Conservation (phyloP, 495 filamentous ascomycete genomes). For the Beverwykella pulmonaria region DNA sequence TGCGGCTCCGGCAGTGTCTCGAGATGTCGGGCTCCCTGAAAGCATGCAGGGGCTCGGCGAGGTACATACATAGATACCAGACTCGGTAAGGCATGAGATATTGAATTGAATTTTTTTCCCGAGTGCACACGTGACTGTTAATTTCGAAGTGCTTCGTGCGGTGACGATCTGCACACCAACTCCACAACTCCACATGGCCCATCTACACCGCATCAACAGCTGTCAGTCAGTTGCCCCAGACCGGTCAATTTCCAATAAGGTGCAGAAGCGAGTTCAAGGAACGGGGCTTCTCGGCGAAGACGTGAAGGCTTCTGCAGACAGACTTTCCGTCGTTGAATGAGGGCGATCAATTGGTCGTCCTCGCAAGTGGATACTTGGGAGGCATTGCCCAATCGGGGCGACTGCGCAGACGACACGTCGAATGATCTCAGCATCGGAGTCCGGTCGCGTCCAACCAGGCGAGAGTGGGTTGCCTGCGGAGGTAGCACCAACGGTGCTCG, state of each 20-base stretch:
- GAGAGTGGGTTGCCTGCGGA: not conserved
- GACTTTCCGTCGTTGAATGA: not conserved
- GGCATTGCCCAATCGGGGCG: constrained; percentile 17
- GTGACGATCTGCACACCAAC: not conserved
- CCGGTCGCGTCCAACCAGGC: not conserved
- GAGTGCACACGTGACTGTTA: not conserved
- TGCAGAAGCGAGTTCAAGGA: not conserved
- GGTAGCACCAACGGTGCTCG: not conserved
- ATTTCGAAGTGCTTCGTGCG: not conserved
- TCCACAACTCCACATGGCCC: not conserved
- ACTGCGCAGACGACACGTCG: constrained; percentile 8
- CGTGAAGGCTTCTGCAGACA: not conserved
- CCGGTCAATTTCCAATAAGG: not conserved
- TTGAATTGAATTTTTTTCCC: not conserved
- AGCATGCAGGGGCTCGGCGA: not conserved
- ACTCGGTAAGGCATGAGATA: not conserved
- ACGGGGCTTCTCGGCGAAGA: not conserved
- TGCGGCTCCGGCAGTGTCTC: constrained; percentile 15
- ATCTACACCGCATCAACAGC: not conserved
- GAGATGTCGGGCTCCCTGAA: not conserved
- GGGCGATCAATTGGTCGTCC: not conserved
- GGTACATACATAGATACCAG: not conserved
- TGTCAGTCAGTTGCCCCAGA: not conserved
- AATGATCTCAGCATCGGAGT: not conserved
- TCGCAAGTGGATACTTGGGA: not conserved